Base-by-base conservation (phyloP, 75 land plant genomes). In the Adiantum capillusveneris region DNA sequence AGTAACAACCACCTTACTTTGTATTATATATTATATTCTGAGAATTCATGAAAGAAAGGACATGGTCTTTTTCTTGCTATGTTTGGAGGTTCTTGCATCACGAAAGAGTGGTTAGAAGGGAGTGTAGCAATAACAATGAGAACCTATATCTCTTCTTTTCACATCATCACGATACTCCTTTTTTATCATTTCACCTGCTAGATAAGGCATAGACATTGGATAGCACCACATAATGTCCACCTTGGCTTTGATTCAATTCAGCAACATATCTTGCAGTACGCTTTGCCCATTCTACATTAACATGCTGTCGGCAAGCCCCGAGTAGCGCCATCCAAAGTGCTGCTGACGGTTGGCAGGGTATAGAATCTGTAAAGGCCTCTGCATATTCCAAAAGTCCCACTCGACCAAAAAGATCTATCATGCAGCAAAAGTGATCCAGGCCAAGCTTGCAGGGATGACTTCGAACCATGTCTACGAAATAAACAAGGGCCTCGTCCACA, bases 401-500 rank as follows among this genome's bases (percentile, higher is more conserved):
- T 50, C 52, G 52, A 50, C 52, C 11, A 50, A 3, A 25, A 20
- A 50, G 52, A 12, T 50, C 52, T 20, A 50, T 12, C 25, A 50
- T 20, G 52, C 52, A 50, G 21, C 52, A 20, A 12, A 21, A 50
- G 11, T 50, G 52, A 3, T 50, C 52, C 37, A 34, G 9, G 9
- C 37, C 37, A 9, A 34, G 37, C 44, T 56, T 60, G 29, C 83
- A 68, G 6, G 46, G 52, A 31, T 74, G 74, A 31, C 56, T 66
- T 11, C 17, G 11, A 22, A 44, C 66, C 86, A 86, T 83, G 44
- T 61, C 19, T 0, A 67, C 46, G 25, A 82, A 83, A 60, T 76
- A 86, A 5, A 49, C n/a, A 17, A 62, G 49, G 2, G 80, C 83
- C 25, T 86, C 65, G 28, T 76, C 76, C 25, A 86, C 78, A 31